These are phyloP conservation scores for Argentina anserina DNA, from an alignment of 306 rosid species.

Conservation along the genomic window DNA sequence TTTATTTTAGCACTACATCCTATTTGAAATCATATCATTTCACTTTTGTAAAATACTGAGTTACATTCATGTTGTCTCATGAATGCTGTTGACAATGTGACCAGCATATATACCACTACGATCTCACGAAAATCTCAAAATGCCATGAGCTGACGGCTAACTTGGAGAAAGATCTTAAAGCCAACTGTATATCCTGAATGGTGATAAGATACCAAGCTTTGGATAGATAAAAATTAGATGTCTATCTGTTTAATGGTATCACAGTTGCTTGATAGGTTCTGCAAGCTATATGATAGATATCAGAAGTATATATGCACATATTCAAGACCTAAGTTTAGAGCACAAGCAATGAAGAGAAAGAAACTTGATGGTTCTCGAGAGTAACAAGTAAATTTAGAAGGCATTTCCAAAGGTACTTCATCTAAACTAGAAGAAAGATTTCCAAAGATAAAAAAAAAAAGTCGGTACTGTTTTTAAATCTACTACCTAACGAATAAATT, in stretches of 20 bases:
- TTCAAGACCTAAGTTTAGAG: not conserved
- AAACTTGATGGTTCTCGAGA: not conserved
- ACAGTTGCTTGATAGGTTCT: not conserved
- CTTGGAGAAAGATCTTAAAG: not conserved
- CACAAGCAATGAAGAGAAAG: not conserved
- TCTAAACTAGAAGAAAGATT: not conserved
- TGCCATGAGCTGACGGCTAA: not conserved
- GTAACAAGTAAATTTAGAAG: not conserved
- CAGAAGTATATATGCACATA: not conserved
- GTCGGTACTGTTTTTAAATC: not conserved
- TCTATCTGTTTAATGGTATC: not conserved
- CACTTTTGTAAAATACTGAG: not conserved
- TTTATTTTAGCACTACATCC: not conserved
- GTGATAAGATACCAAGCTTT: not conserved
- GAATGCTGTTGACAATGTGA: not conserved
- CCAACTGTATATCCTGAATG: not conserved
- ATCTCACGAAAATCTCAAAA: not conserved
- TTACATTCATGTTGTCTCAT: not conserved
- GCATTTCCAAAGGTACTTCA: not conserved
- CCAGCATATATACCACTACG: not conserved
- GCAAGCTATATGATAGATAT: not conserved
- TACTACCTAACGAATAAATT: not conserved
- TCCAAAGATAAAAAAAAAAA: not conserved
- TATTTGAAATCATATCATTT: not conserved
- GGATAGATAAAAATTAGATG: not conserved